Evolutionary conservation across 106 monocot genomes (phyloP).

Genomic region (Allium cepa): DNA sequence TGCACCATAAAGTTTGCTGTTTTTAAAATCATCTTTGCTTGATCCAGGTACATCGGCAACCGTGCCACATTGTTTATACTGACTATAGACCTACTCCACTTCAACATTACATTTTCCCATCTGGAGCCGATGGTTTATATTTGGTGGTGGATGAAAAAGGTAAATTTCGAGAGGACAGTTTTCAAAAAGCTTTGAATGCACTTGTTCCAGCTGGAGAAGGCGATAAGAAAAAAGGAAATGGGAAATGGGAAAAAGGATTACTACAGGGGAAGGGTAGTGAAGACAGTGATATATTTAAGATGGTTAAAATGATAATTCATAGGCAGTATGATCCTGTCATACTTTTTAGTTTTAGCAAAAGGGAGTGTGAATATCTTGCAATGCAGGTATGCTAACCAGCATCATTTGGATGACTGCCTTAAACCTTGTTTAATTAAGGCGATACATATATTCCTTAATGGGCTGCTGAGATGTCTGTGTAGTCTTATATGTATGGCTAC

Average conservation of each 20-base stretch:
- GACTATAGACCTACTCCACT: constrained; percentile 96
- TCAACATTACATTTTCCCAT: constrained; percentile 92
- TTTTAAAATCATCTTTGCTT: background rate
- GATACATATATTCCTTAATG: too few species aligned
- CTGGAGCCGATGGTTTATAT: constrained; percentile 89
- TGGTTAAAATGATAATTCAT: constrained; percentile 98
- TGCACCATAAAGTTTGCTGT: background rate
- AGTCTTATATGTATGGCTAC: too few species aligned
- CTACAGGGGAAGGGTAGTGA: constrained; percentile 50
- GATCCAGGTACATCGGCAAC: constrained; percentile 84
- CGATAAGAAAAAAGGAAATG: constrained; percentile 59
- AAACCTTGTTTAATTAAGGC: too few species aligned
- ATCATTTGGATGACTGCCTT: too few species aligned
- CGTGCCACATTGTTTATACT: constrained; percentile 97
- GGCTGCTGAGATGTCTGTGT: too few species aligned
- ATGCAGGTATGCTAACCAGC: constrained; percentile 60
- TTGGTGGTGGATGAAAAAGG: constrained; percentile 92
- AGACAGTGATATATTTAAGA: constrained; percentile 92
- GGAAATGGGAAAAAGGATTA: constrained; percentile 63
- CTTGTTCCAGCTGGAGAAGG: constrained; percentile 63
- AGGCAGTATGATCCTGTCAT: constrained; percentile 92
- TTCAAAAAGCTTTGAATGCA: constrained; percentile 89
- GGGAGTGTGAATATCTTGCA: constrained; percentile 94
- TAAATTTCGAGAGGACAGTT: constrained; percentile 89
- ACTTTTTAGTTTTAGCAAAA: constrained; percentile 95